Conservation (phyloP, 2,329 filamentous ascomycete genomes). For the Cadophora sp. region DNA sequence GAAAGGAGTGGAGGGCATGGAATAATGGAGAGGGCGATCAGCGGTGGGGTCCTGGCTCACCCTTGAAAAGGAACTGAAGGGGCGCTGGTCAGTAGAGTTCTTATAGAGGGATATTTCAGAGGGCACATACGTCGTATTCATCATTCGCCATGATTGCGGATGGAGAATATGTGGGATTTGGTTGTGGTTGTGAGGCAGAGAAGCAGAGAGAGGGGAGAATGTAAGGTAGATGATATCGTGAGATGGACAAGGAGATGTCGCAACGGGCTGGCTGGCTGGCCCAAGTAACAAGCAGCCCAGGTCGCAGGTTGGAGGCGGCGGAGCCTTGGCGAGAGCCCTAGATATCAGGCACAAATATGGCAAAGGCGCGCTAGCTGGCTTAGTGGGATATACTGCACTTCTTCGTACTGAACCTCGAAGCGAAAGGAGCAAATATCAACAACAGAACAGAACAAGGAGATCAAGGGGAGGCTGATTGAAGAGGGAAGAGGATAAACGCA, state of each 20-base stretch:
- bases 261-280: conserved; percentile 28
- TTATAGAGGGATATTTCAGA: conserved; percentile 38
- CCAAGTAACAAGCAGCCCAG: conserved; percentile 13
- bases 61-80: conserved; percentile 96
- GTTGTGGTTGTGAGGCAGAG: conserved; percentile 16
- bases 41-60: conserved; percentile 55
- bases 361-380: neutral
- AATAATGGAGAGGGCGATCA: conserved; percentile 38
- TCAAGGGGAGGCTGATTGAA: neutral
- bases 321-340: conserved; percentile 6
- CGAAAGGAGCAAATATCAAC: neutral
- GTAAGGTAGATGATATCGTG: conserved; percentile 10
- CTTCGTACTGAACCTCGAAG: too few species aligned
- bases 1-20: conserved; percentile 27
- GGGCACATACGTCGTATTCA: conserved; percentile 92
- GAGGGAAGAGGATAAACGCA: neutral
- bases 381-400: neutral
- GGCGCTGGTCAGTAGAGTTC: conserved; percentile 46
- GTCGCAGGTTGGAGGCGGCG: neutral
- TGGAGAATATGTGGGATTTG: conserved; percentile 24
- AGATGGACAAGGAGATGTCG: conserved; percentile 25
- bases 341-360: conserved; percentile 15
- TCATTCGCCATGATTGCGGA: conserved; percentile 90
- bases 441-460: neutral
- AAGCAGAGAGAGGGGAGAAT: conserved; percentile 15